Conservation (phyloP, 768 basidiomycete species). For the Psilocybe subaeruginosa region DNA sequence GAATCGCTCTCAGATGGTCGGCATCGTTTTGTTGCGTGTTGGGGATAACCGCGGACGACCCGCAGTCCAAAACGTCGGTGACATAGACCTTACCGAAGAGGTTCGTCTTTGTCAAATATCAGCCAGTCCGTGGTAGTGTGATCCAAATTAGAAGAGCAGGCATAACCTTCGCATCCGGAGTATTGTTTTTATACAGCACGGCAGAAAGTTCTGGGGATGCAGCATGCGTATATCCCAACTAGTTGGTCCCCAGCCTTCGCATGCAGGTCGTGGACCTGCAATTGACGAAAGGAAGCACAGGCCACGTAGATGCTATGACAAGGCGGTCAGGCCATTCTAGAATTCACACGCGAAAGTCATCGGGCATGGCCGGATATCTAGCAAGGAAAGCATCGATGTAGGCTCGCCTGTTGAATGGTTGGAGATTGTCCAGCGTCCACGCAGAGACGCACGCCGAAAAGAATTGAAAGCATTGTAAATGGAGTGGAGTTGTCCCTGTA, state of each 20-base stretch:
- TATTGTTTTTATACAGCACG: not conserved
- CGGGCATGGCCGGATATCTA: not conserved
- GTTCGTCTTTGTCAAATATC: not conserved
- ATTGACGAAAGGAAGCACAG: not conserved
- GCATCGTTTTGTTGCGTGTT: no score
- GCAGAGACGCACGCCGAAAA: no score
- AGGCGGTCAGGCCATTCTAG: not conserved
- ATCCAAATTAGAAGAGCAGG: not conserved
- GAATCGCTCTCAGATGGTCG: no score
- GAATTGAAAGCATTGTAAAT: no score
- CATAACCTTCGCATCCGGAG: not conserved
- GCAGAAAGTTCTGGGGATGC: not conserved
- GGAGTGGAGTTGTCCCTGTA: no score
- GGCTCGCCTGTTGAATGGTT: not conserved
- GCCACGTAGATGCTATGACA: slow-evolving; percentile 3
- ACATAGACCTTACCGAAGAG: not conserved
- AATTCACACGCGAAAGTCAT: no score
- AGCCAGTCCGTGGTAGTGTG: not conserved
- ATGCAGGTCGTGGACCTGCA: not conserved
- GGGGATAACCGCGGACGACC: no score
- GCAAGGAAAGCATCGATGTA: not conserved
- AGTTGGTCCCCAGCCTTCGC: not conserved
- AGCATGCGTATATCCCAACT: not conserved
- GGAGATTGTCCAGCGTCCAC: not conserved
- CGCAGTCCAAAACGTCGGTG: not conserved